Base-by-base conservation (phyloP, 179 eudicot species). In the Drosera spatulata region DNA sequence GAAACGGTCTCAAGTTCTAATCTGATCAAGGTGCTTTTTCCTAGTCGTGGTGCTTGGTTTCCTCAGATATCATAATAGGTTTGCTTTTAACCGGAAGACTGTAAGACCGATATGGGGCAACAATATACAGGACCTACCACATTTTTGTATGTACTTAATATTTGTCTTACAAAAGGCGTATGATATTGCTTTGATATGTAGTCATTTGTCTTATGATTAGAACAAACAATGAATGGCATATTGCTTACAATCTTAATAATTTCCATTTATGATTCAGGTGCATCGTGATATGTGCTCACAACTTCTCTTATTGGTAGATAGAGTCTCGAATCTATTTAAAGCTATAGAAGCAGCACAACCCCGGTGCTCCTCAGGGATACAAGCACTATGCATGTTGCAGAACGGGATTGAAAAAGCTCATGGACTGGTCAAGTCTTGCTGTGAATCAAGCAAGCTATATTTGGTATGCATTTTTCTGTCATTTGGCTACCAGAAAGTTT, bases 331-430 rank as follows among this genome's bases (percentile, higher is more conserved):
- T 41, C 71, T 87, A 59, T 58, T 78, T 64, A 84, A 86, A 49
- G 80, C 73, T 51, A 83, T 87, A 58, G 97, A 90, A 79, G 93
- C 83, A 56, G 85, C 83, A 55, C 77, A 80, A 12, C 97, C 97
- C 62, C 76, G 89, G 39, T 82, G 85, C 71, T 67, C 81, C 6
- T 57, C 77, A 10, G 97, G 97, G 66, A 75, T 90, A 47, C 66
- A 81, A 45, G 77, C 94, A 41, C 86, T 90, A 69, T 78, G 82
- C 80, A 66, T 65, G 63, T 76, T 90, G 60, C 86, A 65, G n/a
- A 66, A 48, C 41, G 86, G 82, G 45, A 71, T 83, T 44, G 80
- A 69, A 58, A 85, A 71, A 77, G 85, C 97, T 63, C 78, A 64
- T 68, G 61, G 42, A 66, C 72, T 83, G 46, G 67, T 87, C 47